Conservation (phyloP, 768 basidiomycete genomes). For the Lactifluus hygrophoroides region DNA sequence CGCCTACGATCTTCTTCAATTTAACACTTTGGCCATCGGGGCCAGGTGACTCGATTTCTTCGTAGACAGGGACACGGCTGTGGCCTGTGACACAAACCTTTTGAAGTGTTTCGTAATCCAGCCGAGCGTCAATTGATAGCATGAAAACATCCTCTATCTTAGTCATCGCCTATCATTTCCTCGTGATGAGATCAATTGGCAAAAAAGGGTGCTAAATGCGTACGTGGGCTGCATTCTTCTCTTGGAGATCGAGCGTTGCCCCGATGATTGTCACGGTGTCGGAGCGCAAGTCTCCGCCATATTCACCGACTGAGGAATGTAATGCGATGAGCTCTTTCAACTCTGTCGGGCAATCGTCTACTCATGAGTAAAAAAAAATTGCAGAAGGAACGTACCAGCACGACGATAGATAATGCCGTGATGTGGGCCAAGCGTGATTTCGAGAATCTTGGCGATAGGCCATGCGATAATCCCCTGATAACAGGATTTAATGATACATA, state of each 20-base stretch:
- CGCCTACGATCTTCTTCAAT: constrained; percentile 78
- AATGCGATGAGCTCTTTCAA: constrained; percentile 87
- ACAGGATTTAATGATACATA: not conserved
- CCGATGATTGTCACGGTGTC: constrained; percentile 90
- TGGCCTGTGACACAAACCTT: constrained; percentile 20
- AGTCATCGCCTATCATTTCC: constrained; percentile 56
- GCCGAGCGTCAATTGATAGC: constrained; percentile 74
- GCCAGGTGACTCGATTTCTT: constrained; percentile 20
- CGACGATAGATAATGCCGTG: constrained; percentile 89
- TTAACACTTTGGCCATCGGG: constrained; percentile 32
- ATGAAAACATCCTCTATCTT: constrained; percentile 76
- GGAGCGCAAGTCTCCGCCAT: constrained; percentile 77
- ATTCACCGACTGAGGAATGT: constrained; percentile 63
- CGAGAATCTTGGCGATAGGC: constrained; percentile 80
- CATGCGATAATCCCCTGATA: constrained; percentile 63
- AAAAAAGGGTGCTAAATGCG: not conserved
- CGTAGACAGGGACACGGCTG: constrained; percentile 22
- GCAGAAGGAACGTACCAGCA: constrained; percentile 27
- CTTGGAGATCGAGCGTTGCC: constrained; percentile 81
- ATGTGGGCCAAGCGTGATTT: constrained; percentile 69
- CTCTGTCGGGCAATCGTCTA: constrained; percentile 26
- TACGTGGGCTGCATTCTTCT: constrained; percentile 62
- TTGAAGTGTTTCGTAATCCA: constrained; percentile 67
- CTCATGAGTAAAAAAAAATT: not conserved
- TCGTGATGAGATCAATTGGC: not conserved